phyloP scores from a whole-genome alignment of 2,329 filamentous ascomycete genomes.

The Nakataea oryzae region DNA sequence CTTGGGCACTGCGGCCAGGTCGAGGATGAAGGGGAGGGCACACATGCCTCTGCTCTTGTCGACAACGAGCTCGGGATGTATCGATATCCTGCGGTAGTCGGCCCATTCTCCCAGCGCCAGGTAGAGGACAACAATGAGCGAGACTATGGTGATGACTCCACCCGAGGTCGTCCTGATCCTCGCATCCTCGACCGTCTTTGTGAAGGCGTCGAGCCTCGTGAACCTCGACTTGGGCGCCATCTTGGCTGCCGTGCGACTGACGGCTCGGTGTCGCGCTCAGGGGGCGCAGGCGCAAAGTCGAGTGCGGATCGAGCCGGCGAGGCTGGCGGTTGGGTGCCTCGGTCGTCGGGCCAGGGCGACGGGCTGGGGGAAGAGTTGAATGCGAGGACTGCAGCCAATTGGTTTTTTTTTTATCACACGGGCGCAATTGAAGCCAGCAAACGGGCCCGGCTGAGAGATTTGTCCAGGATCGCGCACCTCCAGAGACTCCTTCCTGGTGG shows the following conservation, averaged over 20 bases:
- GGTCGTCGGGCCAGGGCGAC: not conserved
- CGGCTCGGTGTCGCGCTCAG: not conserved
- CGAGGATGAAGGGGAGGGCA: no score
- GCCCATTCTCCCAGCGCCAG: constrained; percentile 92
- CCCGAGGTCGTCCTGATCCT: constrained; percentile 91
- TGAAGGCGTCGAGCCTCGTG: constrained; percentile 94
- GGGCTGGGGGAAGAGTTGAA: not conserved
- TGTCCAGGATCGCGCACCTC: not conserved
- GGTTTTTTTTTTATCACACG: not conserved
- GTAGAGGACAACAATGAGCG: constrained; percentile 78
- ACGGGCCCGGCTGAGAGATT: not conserved
- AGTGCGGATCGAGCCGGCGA: not conserved
- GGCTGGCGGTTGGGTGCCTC: no score
- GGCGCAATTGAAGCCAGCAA: not conserved
- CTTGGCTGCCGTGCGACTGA: constrained; percentile 6
- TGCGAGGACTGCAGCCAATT: not conserved
- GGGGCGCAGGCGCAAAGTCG: not conserved
- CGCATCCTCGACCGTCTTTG: constrained; percentile 97
- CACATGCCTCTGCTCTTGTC: constrained; percentile 86
- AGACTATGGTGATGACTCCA: constrained; percentile 87
- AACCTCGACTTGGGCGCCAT: constrained; percentile 94
- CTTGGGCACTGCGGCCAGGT: not conserved
- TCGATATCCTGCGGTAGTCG: constrained; percentile 77
- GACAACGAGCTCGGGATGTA: constrained; percentile 87
- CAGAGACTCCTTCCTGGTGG: not conserved